Evolutionary conservation across 139 green algal species (phyloP), one percentile per base, ranked within the genome.

Genomic region (Zygnema cylindricum): DNA sequence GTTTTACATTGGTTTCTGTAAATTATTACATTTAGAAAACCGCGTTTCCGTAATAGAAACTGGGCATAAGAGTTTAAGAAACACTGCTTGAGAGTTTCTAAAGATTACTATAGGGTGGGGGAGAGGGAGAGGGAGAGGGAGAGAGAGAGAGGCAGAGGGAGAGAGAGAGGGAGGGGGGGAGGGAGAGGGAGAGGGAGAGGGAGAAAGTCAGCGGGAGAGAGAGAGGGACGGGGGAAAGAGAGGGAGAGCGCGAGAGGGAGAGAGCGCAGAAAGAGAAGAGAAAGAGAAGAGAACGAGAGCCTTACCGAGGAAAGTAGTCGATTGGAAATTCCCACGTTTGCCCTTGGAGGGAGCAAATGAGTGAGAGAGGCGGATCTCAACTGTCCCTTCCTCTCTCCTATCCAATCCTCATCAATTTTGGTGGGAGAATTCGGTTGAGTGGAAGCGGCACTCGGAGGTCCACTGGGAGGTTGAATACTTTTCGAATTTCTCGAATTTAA

Each of bases 141-240:
- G 75, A 35, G 49, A 16, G 49, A 63, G 49, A 63, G 49, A 16
- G 49, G 7, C 7, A 63, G 49, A 63, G 7, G 16, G 49, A 16
- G 49, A 63, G 49, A 63, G 49, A 16, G 49, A 63, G 49, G 16
- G 49, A 16, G 49, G 16, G 49, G 49, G 49, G 49, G 49, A 63
- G 49, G 49, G 49, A 63, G 49, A 63, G 49, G 49, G 49, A 63
- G 75, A n/a, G 1, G 30, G 55, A 81, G 55, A 81, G 75, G 75
- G 75, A n/a, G 75, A n/a, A n/a, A 23, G 30, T 25, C 30, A 2
- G 11, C 39, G 23, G 23, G 55, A n/a, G n/a, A 54, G 2, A 43
- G 30, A 54, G 2, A 33, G 76, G 76, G 16, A 54, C 30, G 43
- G 16, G 36, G 7, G 42, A n/a, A n/a, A 16, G 49, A 63, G 49